Evolutionary conservation across 1,284 basidiomycete genomes (phyloP).

Genomic region (Heterobasidion irregulare): DNA sequence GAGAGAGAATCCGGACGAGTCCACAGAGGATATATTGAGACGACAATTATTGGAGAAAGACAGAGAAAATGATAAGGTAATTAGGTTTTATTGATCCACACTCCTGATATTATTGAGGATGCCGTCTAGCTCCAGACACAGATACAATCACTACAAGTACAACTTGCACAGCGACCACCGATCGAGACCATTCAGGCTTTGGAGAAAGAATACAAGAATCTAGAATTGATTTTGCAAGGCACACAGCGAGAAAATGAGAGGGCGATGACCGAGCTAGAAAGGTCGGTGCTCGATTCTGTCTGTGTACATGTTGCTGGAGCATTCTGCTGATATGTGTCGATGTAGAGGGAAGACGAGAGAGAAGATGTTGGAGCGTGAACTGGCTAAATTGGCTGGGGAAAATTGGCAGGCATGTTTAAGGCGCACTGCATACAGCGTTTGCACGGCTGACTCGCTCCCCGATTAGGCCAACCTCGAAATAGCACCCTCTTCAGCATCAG

Average conservation of each 20-base stretch:
- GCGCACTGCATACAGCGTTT: background rate
- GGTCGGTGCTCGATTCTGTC: conserved; percentile 27
- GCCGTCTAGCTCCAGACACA: conserved; percentile 46
- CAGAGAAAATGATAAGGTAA: conserved; percentile 61
- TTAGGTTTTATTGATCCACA: conserved; percentile 2
- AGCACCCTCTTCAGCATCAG: conserved; percentile 21
- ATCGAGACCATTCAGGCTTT: conserved; percentile 53
- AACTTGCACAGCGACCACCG: conserved; percentile 56
- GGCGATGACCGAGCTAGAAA: conserved; percentile 66
- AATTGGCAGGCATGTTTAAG: conserved; percentile 57
- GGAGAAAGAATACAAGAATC: conserved; percentile 60
- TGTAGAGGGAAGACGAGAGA: conserved; percentile 49
- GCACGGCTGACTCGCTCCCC: background rate
- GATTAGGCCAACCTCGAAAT: conserved; percentile 43
- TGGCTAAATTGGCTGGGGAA: conserved; percentile 59
- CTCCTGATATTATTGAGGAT: background rate
- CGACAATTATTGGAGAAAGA: conserved; percentile 63
- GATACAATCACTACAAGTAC: conserved; percentile 51
- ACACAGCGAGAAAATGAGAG: conserved; percentile 74
- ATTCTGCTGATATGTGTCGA: background rate
- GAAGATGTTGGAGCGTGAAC: conserved; percentile 61
- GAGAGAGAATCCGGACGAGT: conserved; percentile 46
- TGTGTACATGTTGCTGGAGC: background rate
- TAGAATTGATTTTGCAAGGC: conserved; percentile 64
- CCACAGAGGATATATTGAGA: conserved; percentile 51